These are phyloP conservation scores for Brassica juncea DNA, from an alignment of 345 rosid genomes.

Conservation along the genomic window DNA sequence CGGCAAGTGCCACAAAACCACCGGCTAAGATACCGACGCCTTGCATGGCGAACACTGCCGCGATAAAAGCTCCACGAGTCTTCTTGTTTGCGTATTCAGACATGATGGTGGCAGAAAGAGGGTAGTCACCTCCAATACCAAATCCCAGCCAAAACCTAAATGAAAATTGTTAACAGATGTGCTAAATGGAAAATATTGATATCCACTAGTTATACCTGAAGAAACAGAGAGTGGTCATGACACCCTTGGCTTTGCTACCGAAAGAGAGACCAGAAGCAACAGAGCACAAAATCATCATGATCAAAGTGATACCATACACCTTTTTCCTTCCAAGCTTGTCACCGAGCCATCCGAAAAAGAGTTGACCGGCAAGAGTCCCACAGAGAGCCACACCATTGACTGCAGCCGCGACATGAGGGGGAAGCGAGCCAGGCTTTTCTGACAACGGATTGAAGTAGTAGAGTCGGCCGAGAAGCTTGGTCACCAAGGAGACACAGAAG, in stretches of 20 bases:
- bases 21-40: conserved; percentile 38
- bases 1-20: conserved; percentile 52
- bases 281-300: conserved; percentile 44
- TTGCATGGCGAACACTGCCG: conserved; percentile 1
- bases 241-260: conserved; percentile 26
- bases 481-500: conserved; percentile 46
- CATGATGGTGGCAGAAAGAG: conserved; percentile 86
- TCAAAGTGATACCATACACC: conserved; percentile 46
- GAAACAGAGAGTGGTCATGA: conserved; percentile 48
- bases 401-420: conserved; percentile 43
- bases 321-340: conserved; percentile 48
- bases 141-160: conserved; percentile 73
- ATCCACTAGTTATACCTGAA: conserved; percentile 25
- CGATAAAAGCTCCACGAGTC: conserved; percentile 37
- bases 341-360: conserved; percentile 50
- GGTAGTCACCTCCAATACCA: conserved; percentile 85
- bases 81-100: conserved; percentile 80
- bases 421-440: conserved; percentile 40
- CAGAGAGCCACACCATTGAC: conserved; percentile 46
- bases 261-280: conserved; percentile 47
- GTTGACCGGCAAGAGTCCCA: conserved; percentile 45
- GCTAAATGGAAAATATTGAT: neutral
- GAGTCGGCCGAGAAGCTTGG: conserved; percentile 49
- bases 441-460: conserved; percentile 42
- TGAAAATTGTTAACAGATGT: neutral